Evolutionary conservation across 2,329 filamentous ascomycete genomes (phyloP), one percentile per base, ranked within the genome.

Genomic region (Pleomassaria siparia): DNA sequence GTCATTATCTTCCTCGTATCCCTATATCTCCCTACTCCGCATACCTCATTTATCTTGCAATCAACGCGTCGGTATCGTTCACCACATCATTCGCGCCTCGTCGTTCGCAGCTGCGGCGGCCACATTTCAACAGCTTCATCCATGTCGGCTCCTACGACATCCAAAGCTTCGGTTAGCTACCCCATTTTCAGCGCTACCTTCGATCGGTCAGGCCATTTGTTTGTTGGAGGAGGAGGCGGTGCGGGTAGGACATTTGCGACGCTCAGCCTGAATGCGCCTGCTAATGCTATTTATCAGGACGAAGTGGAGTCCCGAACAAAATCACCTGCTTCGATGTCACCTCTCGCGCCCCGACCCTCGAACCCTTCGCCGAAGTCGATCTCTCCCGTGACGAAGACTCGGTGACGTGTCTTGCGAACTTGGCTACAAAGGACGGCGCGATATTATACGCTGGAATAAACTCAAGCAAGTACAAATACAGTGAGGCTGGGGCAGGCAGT

Each of bases 101-200:
- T 20, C 9, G 20, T 21, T 10, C 12, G 24, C 18, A 37, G 10
- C 35, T 37, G 32, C 20, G 5, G 18, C 15, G 8, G n/a, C 35
- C 20, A 16, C n/a, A 33, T 15, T 7, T 20, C 26, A n/a, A 22
- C 18, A 36, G 8, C 40, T 32, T 26, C 18, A 25, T 20, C 46
- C 15, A 61, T 61, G 58, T 50, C 60, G n/a, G 58, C 64, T 26
- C 51, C 60, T 16, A 65, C 71, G 44, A 74, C 68, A 56, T 80
- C 86, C 51, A 86, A 84, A 69, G 76, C 84, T 58, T 83, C 83
- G 46, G 81, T 95, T 55, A 82, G 84, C 24, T 96, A 92, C 71
- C 91, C 91, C 40, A 81, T 95, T 49, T 96, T 91, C 71, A 84
- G 87, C 46, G 88, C 90, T 68, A 91, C 91, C 65, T 96, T 95